These are phyloP conservation scores for Lenzites betulinus DNA, from an alignment of 768 basidiomycete species.

Conservation along the genomic window DNA sequence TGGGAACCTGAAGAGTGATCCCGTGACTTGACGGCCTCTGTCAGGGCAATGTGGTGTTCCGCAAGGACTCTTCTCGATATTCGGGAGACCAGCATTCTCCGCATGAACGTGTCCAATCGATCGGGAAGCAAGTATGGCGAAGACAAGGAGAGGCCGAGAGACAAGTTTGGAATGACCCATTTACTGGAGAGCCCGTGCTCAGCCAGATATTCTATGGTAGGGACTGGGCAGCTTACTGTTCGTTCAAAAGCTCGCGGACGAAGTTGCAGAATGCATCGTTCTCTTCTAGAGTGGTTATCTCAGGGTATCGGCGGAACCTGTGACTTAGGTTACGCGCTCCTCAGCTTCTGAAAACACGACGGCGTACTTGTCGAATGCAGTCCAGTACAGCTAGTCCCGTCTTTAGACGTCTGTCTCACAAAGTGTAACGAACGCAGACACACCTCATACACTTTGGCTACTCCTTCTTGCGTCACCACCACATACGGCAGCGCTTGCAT, in stretches of 20 bases:
- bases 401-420: neutral
- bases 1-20: slow-evolving; percentile 11
- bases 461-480: slow-evolving; percentile 83
- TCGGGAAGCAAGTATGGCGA: slow-evolving; percentile 80
- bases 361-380: slow-evolving; percentile 78
- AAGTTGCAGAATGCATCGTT: slow-evolving; percentile 82
- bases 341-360: neutral
- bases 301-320: slow-evolving; percentile 61
- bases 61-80: slow-evolving; percentile 88
- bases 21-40: slow-evolving; percentile 47
- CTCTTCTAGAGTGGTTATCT: slow-evolving; percentile 68
- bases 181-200: slow-evolving; percentile 48
- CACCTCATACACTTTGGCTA: slow-evolving; percentile 84
- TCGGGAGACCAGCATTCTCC: slow-evolving; percentile 87
- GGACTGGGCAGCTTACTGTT: slow-evolving; percentile 59
- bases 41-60: slow-evolving; percentile 86
- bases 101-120: slow-evolving; percentile 83
- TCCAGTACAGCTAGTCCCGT: slow-evolving; percentile 73
- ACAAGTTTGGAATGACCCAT: slow-evolving; percentile 77
- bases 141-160: slow-evolving; percentile 82
- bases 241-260: slow-evolving; percentile 59
- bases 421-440: slow-evolving; percentile 26
- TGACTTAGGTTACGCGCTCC: slow-evolving; percentile 4
- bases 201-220: neutral
- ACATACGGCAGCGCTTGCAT: slow-evolving; percentile 84